Conservation (phyloP, 352 stramenopile genomes). For the Globisporangium barbulae region DNA sequence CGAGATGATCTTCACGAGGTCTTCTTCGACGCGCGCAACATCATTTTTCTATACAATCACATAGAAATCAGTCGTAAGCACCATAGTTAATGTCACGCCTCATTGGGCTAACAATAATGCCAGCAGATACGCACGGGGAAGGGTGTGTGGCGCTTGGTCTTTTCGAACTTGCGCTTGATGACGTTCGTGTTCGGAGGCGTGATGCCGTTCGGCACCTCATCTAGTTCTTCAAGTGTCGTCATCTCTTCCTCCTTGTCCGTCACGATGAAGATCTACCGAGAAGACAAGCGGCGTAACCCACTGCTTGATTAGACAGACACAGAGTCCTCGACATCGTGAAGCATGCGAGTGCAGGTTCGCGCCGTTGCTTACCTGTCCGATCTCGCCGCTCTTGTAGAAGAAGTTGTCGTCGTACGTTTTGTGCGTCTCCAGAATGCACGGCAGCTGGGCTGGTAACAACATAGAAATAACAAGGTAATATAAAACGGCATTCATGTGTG, state of each 20-base stretch:
- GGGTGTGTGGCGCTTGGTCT: constrained; percentile 77
- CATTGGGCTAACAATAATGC: background rate
- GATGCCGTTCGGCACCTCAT: constrained; percentile 69
- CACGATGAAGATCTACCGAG: constrained; percentile 74
- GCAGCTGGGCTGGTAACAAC: constrained; percentile 60
- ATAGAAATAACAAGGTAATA: background rate
- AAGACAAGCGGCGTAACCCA: background rate
- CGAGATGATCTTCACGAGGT: constrained; percentile 78
- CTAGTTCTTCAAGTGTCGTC: constrained; percentile 54
- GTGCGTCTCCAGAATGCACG: constrained; percentile 84
- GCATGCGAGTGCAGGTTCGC: background rate
- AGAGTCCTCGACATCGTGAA: no score
- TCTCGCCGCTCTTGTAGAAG: constrained; percentile 88
- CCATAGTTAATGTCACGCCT: background rate
- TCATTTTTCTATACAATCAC: constrained; percentile 60
- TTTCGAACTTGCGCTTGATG: constrained; percentile 86
- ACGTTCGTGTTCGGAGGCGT: constrained; percentile 86
- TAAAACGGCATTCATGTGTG: background rate
- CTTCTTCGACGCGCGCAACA: constrained; percentile 78
- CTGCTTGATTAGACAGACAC: no score
- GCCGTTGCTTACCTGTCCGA: constrained; percentile 59
- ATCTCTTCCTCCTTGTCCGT: constrained; percentile 74
- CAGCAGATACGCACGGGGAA: constrained; percentile 52
- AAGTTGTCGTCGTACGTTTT: constrained; percentile 90
- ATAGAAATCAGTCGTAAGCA: background rate